Evolutionary conservation across 2,329 filamentous ascomycete genomes (phyloP), one percentile per base, ranked within the genome.

Genomic region (Arthrobotrys entomopaga): DNA sequence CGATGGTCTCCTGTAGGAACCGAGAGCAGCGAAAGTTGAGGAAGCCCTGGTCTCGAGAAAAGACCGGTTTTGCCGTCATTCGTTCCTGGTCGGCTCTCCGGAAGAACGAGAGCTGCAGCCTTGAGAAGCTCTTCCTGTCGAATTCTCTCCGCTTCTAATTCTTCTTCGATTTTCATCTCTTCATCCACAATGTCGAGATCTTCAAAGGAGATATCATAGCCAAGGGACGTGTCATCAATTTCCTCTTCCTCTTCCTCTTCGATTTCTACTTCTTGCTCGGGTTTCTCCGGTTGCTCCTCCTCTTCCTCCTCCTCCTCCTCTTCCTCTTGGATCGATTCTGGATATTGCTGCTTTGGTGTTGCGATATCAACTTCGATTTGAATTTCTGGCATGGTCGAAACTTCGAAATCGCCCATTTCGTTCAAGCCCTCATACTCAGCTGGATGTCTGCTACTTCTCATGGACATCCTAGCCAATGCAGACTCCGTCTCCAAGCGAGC

Each of bases 401-500:
- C 60, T 6, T 49, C 16, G 24, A 24, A 46, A 22, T 70, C 56
- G 10, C 24, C 42, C 71, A 75, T 75, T 40, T 75, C 71, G 29
- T 75, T 64, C 38, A 75, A 20, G 5, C 71, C 71, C 26, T 75
- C 71, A 16, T 75, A 54, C 34, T 75, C 71, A n/a, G 71, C 71
- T 4, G 70, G 70, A 13, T 74, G 70, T 46, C 70, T 67, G 50
- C 70, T 74, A 46, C 70, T 74, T 16, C 63, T 67, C 58, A 53
- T 74, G 29, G 70, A 74, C 63, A 74, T 67, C 20, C 70, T 74
- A 16, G 59, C 52, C 63, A 74, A 63, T 3, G 49, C 63, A 46
- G 70, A 48, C 26, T 74, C 70, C 50, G 63, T 61, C 40, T 74
- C 70, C 56, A 74, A 20, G 15, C 52, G 70, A 50, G 66, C 57